phyloP scores from a whole-genome alignment of 192 early-diverging fungal genomes.

The Umbelopsis ramanniana region DNA sequence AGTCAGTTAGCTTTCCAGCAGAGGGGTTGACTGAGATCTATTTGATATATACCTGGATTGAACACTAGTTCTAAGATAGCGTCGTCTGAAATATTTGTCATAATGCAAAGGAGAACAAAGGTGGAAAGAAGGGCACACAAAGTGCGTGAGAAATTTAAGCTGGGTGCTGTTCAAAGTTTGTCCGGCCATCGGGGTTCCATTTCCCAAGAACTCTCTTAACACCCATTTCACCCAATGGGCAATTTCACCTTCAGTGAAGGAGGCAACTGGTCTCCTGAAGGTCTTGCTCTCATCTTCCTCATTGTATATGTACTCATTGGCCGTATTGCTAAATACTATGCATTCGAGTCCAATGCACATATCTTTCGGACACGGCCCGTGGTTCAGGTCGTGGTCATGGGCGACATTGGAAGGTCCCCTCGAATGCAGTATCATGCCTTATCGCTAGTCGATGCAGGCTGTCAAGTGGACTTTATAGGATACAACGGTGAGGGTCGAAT shows the following conservation, averaged over 20 bases:
- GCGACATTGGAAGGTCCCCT: conserved; percentile 86
- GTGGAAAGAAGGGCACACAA: background rate
- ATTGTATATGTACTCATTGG: conserved; percentile 27
- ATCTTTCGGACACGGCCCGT: conserved; percentile 30
- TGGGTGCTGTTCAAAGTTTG: background rate
- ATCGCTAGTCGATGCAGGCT: conserved; percentile 69
- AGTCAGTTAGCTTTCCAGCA: background rate
- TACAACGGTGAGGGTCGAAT: conserved; percentile 62
- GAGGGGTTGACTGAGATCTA: background rate
- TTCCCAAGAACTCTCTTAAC: background rate
- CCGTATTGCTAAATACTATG: conserved; percentile 26
- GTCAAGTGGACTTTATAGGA: conserved; percentile 81
- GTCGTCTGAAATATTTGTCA: conserved; percentile 30
- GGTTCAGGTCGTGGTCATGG: conserved; percentile 70
- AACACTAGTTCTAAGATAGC: conserved; percentile 41
- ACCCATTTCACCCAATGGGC: conserved; percentile 2
- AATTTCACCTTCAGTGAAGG: conserved; percentile 23
- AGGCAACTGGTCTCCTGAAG: conserved; percentile 27
- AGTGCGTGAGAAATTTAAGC: conserved; percentile 3
- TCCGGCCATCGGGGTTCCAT: background rate
- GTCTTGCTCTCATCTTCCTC: conserved; percentile 27
- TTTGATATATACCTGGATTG: conserved; percentile 35
- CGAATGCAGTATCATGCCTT: conserved; percentile 93
- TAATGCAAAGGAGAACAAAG: background rate
- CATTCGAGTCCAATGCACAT: conserved; percentile 21